Conservation (phyloP, 176 grass and related monocot species). For the Luzula sylvatica region DNA sequence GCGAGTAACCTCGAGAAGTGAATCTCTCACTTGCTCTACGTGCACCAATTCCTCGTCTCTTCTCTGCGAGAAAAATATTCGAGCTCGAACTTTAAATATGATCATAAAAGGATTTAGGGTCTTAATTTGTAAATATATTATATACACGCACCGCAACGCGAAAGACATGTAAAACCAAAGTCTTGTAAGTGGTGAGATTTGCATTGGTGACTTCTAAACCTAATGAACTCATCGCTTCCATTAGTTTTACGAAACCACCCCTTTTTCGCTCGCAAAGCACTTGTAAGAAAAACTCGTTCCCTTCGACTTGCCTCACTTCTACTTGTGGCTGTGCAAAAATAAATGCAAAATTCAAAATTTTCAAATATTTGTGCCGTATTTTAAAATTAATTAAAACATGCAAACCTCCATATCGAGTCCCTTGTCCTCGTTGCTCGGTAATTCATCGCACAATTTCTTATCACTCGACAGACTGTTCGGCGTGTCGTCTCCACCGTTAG, state of each 20-base stretch:
- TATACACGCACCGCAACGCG: constrained; percentile 40
- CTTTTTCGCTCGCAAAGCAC: constrained; percentile 57
- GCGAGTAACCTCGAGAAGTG: constrained; percentile 68
- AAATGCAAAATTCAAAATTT: not conserved
- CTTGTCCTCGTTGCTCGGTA: constrained; percentile 22
- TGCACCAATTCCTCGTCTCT: constrained; percentile 48
- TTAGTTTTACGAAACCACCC: constrained; percentile 51
- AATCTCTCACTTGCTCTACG: constrained; percentile 66
- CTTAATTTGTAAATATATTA: not conserved
- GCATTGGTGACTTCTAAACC: constrained; percentile 72
- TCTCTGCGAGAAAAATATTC: constrained; percentile 33
- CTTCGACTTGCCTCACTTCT: constrained; percentile 66
- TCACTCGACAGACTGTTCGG: constrained; percentile 18
- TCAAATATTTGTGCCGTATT: not conserved
- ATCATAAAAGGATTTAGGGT: no score
- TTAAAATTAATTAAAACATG: not conserved
- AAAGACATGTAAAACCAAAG: constrained; percentile 69
- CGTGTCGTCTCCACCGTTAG: not conserved
- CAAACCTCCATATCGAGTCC: constrained; percentile 40
- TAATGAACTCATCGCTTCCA: constrained; percentile 52
- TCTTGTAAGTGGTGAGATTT: constrained; percentile 59
- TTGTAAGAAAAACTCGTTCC: constrained; percentile 87
- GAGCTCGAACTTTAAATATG: not conserved
- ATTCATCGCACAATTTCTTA: constrained; percentile 6
- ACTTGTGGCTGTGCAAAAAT: constrained; percentile 52